A percentile compares a stretch with the other conserved stretches of the same genome.
Evolutionary conservation across 768 basidiomycete genomes (phyloP).

Genomic region (Strobilomyces dryophilus): DNA sequence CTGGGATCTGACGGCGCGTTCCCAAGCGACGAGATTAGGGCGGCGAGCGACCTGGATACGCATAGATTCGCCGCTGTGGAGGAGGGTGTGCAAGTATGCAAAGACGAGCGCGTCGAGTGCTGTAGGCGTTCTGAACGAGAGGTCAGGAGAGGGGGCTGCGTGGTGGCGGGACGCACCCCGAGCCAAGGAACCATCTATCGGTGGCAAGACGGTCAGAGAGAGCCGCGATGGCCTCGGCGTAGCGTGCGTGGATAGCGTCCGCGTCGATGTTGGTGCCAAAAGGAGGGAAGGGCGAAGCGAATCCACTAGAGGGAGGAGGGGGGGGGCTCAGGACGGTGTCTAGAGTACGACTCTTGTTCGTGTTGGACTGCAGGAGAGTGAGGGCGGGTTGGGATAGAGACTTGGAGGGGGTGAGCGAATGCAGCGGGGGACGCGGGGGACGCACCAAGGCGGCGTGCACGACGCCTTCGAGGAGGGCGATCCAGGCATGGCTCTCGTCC

Average conservation of each 20-base stretch:
- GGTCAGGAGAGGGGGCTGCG: conserved; percentile 3
- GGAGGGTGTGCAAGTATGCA: conserved; percentile 71
- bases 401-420: conserved; percentile 30
- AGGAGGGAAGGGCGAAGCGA: conserved; percentile 56
- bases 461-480: conserved; percentile 68
- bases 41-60: conserved; percentile 65
- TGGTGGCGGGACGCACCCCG: conserved; percentile 44
- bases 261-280: conserved; percentile 56
- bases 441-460: conserved; percentile 75
- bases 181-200: conserved; percentile 80
- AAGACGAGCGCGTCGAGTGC: conserved; percentile 79
- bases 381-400: conserved; percentile 47
- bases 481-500: conserved; percentile 82
- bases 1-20: conserved; percentile 57
- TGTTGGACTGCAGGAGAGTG: conserved; percentile 37
- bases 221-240: conserved; percentile 66
- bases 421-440: conserved; percentile 6
- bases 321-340: conserved; percentile 58
- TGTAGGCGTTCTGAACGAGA: conserved; percentile 60
- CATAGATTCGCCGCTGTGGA: conserved; percentile 40
- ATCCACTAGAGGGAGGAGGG: conserved; percentile 66
- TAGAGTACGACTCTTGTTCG: conserved; percentile 32
- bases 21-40: conserved; percentile 80
- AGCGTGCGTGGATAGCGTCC: conserved; percentile 49
- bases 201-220: conserved; percentile 72